Base-by-base conservation (phyloP, 192 early-diverging fungal genomes). In the Obelidium mucronatum region DNA sequence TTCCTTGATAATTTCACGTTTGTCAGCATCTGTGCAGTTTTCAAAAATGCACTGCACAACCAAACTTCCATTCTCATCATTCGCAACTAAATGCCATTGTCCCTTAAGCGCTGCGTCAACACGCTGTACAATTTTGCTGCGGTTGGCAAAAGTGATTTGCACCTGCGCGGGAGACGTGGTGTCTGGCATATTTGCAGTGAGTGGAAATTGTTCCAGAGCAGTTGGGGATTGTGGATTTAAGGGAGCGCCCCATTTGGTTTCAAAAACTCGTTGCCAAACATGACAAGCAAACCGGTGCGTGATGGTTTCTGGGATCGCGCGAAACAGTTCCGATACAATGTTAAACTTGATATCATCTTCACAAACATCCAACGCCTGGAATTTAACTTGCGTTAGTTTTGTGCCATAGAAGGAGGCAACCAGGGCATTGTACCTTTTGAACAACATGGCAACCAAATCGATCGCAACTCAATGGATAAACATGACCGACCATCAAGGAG, bases 31-130 rank as follows among this genome's bases (percentile, higher is more conserved):
- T 8, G 79, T 74, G 73, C 89, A 89, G 63, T 91, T 90, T 66
- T 93, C 92, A 83, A 93, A 93, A 31, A 93, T 88, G 78, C 91
- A 91, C 73, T 93, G 92, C 2, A 92, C 89, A 3, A 93, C 91
- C 42, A 93, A 81, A 75, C 87, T 89, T 2, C 92, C 92, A 33
- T 91, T 93, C 80, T 93, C 92, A 73, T 93, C 91, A 4, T 92
- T 85, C 26, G 92, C 92, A 22, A 93, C 89, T 1, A 80, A 52
- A 22, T 86, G 81, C 92, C 92, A 93, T 8, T 85, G 73, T 30
- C 90, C 84, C 56, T 83, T 83, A 8, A 92, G 67, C 0, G 85
- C 82, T 24, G 79, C 80, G 58, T 91, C 87, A 2, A 93, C 88
- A 71, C 87, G 80, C 44, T 83, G 80, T 83, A 90, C 88, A 31